These are phyloP conservation scores for Aspergillus panamensis DNA, from an alignment of 495 filamentous ascomycete species.

Conservation along the genomic window DNA sequence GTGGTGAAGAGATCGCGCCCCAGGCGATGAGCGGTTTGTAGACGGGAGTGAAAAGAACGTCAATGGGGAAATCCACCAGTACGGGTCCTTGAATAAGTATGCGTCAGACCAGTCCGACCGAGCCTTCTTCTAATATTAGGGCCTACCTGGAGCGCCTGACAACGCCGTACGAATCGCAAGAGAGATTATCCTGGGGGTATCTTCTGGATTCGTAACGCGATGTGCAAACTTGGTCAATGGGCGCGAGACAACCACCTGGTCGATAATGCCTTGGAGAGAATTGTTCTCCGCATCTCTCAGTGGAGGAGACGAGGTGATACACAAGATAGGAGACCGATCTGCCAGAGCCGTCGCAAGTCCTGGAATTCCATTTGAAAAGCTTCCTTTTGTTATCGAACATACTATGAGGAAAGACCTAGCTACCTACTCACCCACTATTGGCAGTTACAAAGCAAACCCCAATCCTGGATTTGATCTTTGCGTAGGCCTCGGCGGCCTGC, in stretches of 20 bases:
- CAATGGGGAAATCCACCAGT: slow-evolving; percentile 30
- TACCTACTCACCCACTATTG: slow-evolving; percentile 26
- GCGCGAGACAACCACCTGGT: slow-evolving; percentile 25
- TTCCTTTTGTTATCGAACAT: slow-evolving; percentile 4
- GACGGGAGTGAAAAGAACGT: slow-evolving; percentile 28
- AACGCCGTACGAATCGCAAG: slow-evolving; percentile 27
- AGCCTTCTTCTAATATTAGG: neutral
- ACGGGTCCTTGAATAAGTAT: slow-evolving; percentile 18
- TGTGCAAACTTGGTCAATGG: slow-evolving; percentile 32
- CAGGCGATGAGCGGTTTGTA: slow-evolving; percentile 27
- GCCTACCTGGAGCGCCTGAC: slow-evolving; percentile 28
- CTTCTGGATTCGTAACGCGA: slow-evolving; percentile 26
- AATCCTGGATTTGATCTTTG: slow-evolving; percentile 22
- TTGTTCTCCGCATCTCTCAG: slow-evolving; percentile 31
- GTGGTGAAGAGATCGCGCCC: slow-evolving; percentile 28
- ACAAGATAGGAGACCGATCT: slow-evolving; percentile 28
- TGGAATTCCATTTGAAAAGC: slow-evolving; percentile 31
- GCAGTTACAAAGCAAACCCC: slow-evolving; percentile 32
- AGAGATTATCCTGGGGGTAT: slow-evolving; percentile 27
- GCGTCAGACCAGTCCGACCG: neutral
- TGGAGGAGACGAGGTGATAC: slow-evolving; percentile 31
- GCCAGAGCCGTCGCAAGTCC: slow-evolving; percentile 29
- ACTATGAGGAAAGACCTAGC: neutral
- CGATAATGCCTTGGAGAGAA: slow-evolving; percentile 29
- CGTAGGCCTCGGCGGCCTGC: slow-evolving; percentile 30